These are phyloP conservation scores for Houttuynia cordata DNA, from an alignment of 164 flowering plant genomes.

Conservation along the genomic window DNA sequence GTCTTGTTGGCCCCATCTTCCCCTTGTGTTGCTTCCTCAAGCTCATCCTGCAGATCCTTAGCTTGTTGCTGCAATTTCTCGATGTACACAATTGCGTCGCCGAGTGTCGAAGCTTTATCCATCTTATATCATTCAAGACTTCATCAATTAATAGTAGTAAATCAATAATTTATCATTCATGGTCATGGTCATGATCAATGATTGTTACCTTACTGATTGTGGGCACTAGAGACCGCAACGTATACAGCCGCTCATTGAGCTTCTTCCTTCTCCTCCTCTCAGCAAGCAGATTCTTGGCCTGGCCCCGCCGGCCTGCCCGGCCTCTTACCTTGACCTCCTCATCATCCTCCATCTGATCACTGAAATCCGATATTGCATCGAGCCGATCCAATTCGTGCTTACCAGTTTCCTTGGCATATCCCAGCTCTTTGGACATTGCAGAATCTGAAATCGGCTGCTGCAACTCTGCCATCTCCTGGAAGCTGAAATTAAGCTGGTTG, in stretches of 20 bases:
- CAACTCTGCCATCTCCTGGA: slow-evolving; percentile 15
- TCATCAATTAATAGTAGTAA: not conserved
- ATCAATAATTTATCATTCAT: not conserved
- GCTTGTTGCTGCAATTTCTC: slow-evolving; percentile 69
- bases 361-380: slow-evolving; percentile 61
- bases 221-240: slow-evolving; percentile 77
- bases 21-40: slow-evolving; percentile 54
- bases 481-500: slow-evolving; percentile 13
- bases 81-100: slow-evolving; percentile 76
- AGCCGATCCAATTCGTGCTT: slow-evolving; percentile 30
- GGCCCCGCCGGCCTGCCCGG: slow-evolving; percentile 40
- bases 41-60: slow-evolving; percentile 69
- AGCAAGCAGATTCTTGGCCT: slow-evolving; percentile 70
- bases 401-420: slow-evolving; percentile 29
- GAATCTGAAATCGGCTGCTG: slow-evolving; percentile 20
- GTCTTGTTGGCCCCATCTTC: slow-evolving; percentile 23
- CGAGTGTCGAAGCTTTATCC: slow-evolving; percentile 80
- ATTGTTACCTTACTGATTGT: slow-evolving; percentile 69
- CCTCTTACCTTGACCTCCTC: slow-evolving; percentile 43
- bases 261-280: slow-evolving; percentile 96
- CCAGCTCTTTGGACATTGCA: slow-evolving; percentile 11
- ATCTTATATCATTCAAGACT: slow-evolving; percentile 26
- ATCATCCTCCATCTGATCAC: slow-evolving; percentile 74
- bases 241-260: slow-evolving; percentile 76
- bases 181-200: not conserved